Conservation (phyloP, 345 rosid species). For the Lumnitzera littorea region DNA sequence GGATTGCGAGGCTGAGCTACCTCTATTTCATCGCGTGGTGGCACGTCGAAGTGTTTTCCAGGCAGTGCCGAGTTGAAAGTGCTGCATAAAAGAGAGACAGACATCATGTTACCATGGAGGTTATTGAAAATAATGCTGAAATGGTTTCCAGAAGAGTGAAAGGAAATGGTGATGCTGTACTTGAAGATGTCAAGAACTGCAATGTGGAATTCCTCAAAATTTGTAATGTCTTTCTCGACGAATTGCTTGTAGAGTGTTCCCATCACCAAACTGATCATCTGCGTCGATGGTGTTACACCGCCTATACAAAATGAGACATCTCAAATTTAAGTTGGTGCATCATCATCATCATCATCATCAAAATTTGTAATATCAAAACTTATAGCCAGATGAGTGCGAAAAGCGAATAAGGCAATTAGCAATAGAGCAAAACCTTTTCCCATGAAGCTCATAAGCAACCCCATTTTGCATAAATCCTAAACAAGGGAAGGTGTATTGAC, state of each 20-base stretch:
- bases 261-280: conserved; percentile 50
- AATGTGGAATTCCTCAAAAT: conserved; percentile 56
- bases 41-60: conserved; percentile 78
- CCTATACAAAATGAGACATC: neutral
- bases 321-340: neutral
- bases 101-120: neutral
- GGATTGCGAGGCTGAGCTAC: conserved; percentile 13
- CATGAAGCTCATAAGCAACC: conserved; percentile 45
- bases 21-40: conserved; percentile 37
- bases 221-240: conserved; percentile 34
- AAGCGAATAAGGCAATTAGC: too few relatives aligned
- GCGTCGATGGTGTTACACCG: conserved; percentile 44
- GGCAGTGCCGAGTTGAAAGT: conserved; percentile 81
- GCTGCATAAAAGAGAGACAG: conserved; percentile 21
- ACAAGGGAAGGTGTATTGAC: neutral
- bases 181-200: conserved; percentile 72
- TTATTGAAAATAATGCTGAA: neutral
- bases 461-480: conserved; percentile 34
- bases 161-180: conserved; percentile 23
- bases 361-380: too few relatives aligned
- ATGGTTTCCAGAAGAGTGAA: neutral
- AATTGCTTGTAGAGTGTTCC: conserved; percentile 62
- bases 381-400: too few relatives aligned
- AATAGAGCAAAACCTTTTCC: conserved; percentile 39
- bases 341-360: too few relatives aligned